phyloP scores from a whole-genome alignment of 1,139 yeast genomes.

The Wickerhamomyces sp. region DNA sequence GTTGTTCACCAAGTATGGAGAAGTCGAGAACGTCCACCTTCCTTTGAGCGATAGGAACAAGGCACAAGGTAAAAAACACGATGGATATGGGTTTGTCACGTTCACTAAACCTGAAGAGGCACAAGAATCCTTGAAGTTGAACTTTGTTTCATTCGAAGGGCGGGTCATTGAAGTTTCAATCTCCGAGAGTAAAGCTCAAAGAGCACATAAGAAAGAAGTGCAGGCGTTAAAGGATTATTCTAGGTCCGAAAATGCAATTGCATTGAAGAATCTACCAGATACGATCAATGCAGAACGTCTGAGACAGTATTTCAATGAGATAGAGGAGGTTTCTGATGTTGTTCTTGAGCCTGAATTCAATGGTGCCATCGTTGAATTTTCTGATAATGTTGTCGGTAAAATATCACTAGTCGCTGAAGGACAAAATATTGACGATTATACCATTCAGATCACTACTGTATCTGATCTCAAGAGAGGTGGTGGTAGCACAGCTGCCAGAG shows the following conservation, averaged over 20 bases:
- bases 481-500: not conserved
- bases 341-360: constrained; percentile 43
- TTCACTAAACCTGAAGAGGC: constrained; percentile 38
- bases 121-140: constrained; percentile 34
- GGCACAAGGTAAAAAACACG: constrained; percentile 31
- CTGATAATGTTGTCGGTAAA: constrained; percentile 47
- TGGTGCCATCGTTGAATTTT: constrained; percentile 53
- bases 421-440: constrained; percentile 31
- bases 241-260: constrained; percentile 31
- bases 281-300: constrained; percentile 42
- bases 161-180: constrained; percentile 40
- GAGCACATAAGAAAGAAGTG: constrained; percentile 25
- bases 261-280: constrained; percentile 42
- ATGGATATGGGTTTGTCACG: constrained; percentile 56
- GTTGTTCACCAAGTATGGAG: constrained; percentile 39
- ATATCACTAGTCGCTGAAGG: constrained; percentile 50
- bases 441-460: constrained; percentile 35
- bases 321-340: constrained; percentile 38
- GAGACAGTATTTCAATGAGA: constrained; percentile 28
- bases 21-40: constrained; percentile 44
- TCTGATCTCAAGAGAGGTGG: constrained; percentile 26
- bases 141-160: constrained; percentile 35
- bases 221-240: constrained; percentile 23
- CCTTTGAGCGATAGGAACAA: constrained; percentile 37
- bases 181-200: constrained; percentile 33